A percentile compares a stretch with the other conserved stretches of the same genome.
Evolutionary conservation across 768 basidiomycete species (phyloP).

Genomic region (Mycena rosella): DNA sequence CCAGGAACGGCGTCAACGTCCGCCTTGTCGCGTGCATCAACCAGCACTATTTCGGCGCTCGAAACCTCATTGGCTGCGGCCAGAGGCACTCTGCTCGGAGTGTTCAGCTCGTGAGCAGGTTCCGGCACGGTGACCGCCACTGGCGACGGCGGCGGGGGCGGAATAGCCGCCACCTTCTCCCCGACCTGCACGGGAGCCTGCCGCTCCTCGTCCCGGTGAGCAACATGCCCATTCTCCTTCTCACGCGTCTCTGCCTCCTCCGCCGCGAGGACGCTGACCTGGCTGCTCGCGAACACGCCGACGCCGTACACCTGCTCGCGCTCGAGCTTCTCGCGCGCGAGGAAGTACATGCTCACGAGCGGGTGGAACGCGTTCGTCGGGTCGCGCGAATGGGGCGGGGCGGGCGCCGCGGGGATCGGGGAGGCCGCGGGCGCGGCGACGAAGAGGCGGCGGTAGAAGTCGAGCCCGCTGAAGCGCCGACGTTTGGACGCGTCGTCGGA

Average conservation of each 20-base stretch:
- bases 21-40: not conserved
- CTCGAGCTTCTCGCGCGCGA: slow-evolving; percentile 96
- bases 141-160: slow-evolving; percentile 1
- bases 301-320: slow-evolving; percentile 91
- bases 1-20: too few relatives aligned
- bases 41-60: not conserved
- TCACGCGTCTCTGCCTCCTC: not conserved
- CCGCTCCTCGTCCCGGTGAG: slow-evolving; percentile 63
- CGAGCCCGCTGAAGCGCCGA: slow-evolving; percentile 89
- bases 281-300: slow-evolving; percentile 50
- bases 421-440: slow-evolving; percentile 60
- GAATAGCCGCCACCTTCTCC: slow-evolving; percentile 44
- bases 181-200: slow-evolving; percentile 1
- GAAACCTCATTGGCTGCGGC: not conserved
- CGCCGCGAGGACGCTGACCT: slow-evolving; percentile 72
- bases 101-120: not conserved
- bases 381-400: slow-evolving; percentile 63
- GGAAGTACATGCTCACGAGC: slow-evolving; percentile 94
- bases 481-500: slow-evolving; percentile 26
- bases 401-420: slow-evolving; percentile 26
- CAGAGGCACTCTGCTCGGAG: not conserved
- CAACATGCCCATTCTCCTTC: slow-evolving; percentile 47
- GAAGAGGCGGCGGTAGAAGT: slow-evolving; percentile 94
- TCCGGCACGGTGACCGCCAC: not conserved
- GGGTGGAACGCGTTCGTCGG: slow-evolving; percentile 96